Base-by-base conservation (phyloP, 805 yeast genomes). In the Naumovozyma baii region DNA sequence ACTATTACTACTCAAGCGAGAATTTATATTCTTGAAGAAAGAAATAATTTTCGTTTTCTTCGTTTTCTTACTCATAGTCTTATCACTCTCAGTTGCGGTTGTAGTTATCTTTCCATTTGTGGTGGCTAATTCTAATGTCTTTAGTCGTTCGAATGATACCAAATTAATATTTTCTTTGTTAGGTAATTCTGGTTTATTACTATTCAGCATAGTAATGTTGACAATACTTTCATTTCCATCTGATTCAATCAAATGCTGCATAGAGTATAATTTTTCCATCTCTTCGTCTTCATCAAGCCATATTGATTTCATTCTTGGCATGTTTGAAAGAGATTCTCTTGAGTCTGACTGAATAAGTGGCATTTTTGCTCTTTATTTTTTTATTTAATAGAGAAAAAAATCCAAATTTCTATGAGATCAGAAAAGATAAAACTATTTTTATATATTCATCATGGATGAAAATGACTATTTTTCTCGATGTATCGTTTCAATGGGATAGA, bases 201-300 rank as follows among this genome's bases (percentile, higher is more conserved):
- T 58, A 47, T 64, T 62, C 36, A 63, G 41, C 41, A 61, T 38
- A 33, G 49, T 50, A 14, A 62, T 47, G 5, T 53, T 53, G 9
- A 62, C 52, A 20, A 50, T 52, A 3, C 51, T 52, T 3, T 51
- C 55, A 18, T 45, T 47, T 26, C 44, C 49, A 28, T 43, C 46
- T 5, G 40, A 42, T 15, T 42, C 55, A 52, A 52, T 46, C 31
- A 51, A 43, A 34, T 47, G 52, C 39, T 57, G 60, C 12, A 55
- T 38, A 16, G 57, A 56, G 41, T 59, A 58, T 30, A 65, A 49
- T 41, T 65, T 65, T 31, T 54, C 59, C n/a, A 50, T 52, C 29
- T 55, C 59, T 31, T 55, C 50, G 36, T 64, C 68, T 31, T 66
- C 69, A 38, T 65, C 70, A 25, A 66, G 42, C 70, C 70, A 66